Evolutionary conservation across 164 flowering plant species (phyloP).

Genomic region (Macadamia integrifolia): DNA sequence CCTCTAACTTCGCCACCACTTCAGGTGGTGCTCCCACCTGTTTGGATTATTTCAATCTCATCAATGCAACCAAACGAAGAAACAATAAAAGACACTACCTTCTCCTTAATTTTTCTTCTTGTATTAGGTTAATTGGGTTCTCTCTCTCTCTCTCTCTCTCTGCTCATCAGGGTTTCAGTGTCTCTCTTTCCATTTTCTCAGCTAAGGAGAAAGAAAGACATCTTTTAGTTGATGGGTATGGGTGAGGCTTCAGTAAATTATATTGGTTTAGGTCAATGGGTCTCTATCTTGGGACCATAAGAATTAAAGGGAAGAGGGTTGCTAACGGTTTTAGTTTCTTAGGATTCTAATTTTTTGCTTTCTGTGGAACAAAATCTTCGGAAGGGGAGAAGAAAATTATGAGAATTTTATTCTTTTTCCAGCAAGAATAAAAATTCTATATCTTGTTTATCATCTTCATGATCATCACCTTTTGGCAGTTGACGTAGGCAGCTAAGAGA

Average conservation of each 20-base stretch:
- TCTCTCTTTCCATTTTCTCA: no score
- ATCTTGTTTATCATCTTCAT: no score
- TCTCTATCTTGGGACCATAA: not conserved
- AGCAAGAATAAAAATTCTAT: not conserved
- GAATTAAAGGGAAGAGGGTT: not conserved
- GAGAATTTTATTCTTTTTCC: not conserved
- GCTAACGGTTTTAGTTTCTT: conserved; percentile 1
- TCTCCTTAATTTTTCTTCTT: not conserved
- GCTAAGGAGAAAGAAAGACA: no score
- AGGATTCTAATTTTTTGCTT: not conserved
- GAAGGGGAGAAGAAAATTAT: not conserved
- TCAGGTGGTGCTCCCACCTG: conserved; percentile 97
- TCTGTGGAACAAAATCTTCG: no score
- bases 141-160: no score
- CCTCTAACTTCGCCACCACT: conserved; percentile 74
- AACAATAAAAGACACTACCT: not conserved
- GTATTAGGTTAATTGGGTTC: no score
- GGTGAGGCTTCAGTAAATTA: no score
- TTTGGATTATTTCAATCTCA: no score
- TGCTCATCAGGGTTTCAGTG: no score
- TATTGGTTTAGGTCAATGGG: not conserved
- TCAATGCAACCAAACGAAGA: not conserved
- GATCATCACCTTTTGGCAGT: conserved; percentile 77
- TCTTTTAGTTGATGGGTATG: no score
- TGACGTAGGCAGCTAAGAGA: conserved; percentile 74